Evolutionary conservation across 1,284 basidiomycete species (phyloP).

Genomic region (Ceraceosorus guamensis): DNA sequence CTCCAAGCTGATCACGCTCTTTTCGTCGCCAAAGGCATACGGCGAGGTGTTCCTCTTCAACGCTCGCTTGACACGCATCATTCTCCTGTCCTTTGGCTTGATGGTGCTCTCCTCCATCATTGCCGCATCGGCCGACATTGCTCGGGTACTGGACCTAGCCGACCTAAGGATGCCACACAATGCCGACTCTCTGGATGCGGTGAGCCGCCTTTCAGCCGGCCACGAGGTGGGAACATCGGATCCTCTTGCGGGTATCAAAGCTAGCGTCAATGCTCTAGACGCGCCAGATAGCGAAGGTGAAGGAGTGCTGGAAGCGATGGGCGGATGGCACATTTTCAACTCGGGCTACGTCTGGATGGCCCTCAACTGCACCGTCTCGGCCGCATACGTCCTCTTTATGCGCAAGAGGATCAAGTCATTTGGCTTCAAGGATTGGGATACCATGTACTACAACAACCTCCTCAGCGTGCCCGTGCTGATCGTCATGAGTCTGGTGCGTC

Average conservation of each 20-base stretch:
- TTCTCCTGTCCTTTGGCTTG: slow-evolving; percentile 78
- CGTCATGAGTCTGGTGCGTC: slow-evolving; percentile 62
- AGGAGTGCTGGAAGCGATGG: slow-evolving; percentile 23
- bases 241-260: slow-evolving; percentile 24
- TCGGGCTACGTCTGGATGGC: slow-evolving; percentile 93
- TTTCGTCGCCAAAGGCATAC: slow-evolving; percentile 87
- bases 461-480: slow-evolving; percentile 85
- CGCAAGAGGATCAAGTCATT: slow-evolving; percentile 92
- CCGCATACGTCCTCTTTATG: slow-evolving; percentile 90
- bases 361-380: slow-evolving; percentile 81
- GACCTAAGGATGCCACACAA: slow-evolving; percentile 35
- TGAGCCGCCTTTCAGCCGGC: slow-evolving; percentile 18
- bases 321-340: slow-evolving; percentile 26
- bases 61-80: slow-evolving; percentile 76
- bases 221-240: slow-evolving; percentile 16
- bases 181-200: slow-evolving; percentile 28
- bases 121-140: slow-evolving; percentile 88
- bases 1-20: neutral
- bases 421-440: slow-evolving; percentile 99
- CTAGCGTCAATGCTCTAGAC: slow-evolving; percentile 18
- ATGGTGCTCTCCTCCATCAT: slow-evolving; percentile 96
- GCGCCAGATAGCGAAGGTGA: slow-evolving; percentile 19
- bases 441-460: slow-evolving; percentile 99
- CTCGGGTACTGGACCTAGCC: slow-evolving; percentile 51
- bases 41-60: slow-evolving; percentile 97